Base-by-base conservation (phyloP, 2,329 filamentous ascomycete genomes). In the Xylariaceae sp. region DNA sequence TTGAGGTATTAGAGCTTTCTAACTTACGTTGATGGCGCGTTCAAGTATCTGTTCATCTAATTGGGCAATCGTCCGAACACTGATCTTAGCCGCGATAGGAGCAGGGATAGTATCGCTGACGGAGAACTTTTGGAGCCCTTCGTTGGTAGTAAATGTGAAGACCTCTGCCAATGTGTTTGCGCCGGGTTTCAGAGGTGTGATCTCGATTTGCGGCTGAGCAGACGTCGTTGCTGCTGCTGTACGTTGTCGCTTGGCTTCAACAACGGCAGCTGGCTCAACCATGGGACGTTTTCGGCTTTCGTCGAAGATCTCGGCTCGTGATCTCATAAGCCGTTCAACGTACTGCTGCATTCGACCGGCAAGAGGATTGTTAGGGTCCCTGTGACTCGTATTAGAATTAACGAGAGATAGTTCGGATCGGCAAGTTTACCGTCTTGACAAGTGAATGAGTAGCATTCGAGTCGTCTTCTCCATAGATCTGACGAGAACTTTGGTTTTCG, bases 391-490 rank as follows among this genome's bases (percentile, higher is more conserved):
- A 42, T 56, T 35, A 57, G 60, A 68, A 55, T 68, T 35, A 49
- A 19, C 19, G 38, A 42, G 42, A 6, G n/a, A 45, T 22, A 36
- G 22, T 41, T 40, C 14, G 48, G 19, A 33, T 41, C 40, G 45
- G 36, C 42, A 22, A 35, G 54, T 75, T 58, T 75, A 89, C 86
- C 83, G 81, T 72, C 92, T 92, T 58, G 87, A 76, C 46, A 96
- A 75, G 68, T 96, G 91, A 46, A 91, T 80, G 36, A 97, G 76
- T 42, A 99, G 73, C 58, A 90, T 83, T 61, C 90, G 82, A 3
- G 88, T 88, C 19, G 94, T 99, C 65, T 95, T 90, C 68, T 96
- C 92, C 83, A 99, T 94, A 5, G 92, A 97, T 69, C 86, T 90
- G 53, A 95, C 80, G 60, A 92, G 82, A 52, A 99, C 86, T 60